Evolutionary conservation across 768 basidiomycete species (phyloP).

Genomic region (Rhodosporidiobolus sp.): DNA sequence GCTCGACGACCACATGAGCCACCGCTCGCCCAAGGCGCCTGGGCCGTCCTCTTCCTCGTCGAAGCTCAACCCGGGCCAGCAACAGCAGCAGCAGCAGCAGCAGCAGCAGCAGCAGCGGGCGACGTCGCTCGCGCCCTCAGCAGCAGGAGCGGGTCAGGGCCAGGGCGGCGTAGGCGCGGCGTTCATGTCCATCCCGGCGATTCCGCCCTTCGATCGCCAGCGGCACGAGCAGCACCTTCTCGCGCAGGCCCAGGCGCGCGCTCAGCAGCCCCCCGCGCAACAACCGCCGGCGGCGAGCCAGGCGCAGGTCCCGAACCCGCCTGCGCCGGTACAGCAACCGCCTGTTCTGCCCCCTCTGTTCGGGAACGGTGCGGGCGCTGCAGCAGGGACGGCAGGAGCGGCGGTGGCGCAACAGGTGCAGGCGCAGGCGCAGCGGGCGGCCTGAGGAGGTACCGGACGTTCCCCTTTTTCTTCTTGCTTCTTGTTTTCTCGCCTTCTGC

Average conservation of each 20-base stretch:
- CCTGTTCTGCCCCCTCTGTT: not conserved
- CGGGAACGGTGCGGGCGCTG: no score
- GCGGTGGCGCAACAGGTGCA: not conserved
- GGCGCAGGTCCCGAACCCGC: not conserved
- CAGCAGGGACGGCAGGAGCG: not conserved
- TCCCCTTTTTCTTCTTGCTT: not conserved
- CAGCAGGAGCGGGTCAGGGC: not conserved
- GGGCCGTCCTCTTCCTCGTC: not conserved
- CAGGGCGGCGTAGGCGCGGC: no score
- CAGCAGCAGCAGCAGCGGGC: not conserved
- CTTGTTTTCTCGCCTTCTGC: not conserved
- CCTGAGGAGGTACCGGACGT: not conserved
- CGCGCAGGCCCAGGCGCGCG: constrained; percentile 13
- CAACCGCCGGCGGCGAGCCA: not conserved
- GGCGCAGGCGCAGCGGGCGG: not conserved
- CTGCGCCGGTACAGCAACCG: not conserved
- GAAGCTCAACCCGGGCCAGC: not conserved
- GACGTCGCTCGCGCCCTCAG: not conserved
- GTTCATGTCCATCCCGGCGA: constrained; percentile 33
- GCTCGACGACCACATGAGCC: constrained; percentile 36
- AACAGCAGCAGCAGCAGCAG: not conserved
- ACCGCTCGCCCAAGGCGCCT: constrained; percentile 23
- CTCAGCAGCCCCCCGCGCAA: not conserved
- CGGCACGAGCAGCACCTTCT: constrained; percentile 25
- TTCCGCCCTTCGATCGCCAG: constrained; percentile 32